These are phyloP conservation scores for Fistulifera pelliculosa DNA, from an alignment of 108 stramenopile species.

Conservation along the genomic window DNA sequence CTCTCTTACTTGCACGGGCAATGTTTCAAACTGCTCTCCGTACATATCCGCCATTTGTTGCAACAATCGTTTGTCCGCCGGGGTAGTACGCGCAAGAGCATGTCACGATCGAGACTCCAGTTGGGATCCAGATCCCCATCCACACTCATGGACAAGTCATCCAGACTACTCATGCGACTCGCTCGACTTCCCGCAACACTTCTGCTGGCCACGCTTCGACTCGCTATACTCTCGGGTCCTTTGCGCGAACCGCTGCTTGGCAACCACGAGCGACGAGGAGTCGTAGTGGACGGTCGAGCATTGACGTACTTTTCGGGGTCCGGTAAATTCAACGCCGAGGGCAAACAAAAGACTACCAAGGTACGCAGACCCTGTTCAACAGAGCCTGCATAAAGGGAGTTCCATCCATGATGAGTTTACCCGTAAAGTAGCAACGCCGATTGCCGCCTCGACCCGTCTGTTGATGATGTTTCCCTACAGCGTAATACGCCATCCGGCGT, in stretches of 20 bases:
- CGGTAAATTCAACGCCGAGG: conserved; percentile 61
- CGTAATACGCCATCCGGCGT: conserved; percentile 83
- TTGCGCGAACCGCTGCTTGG: not conserved
- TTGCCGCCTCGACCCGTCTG: conserved; percentile 47
- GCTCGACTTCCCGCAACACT: not conserved
- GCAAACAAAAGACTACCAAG: conserved; percentile 80
- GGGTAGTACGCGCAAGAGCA: conserved; percentile 40
- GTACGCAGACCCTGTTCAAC: conserved; percentile 77
- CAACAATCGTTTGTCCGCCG: conserved; percentile 39
- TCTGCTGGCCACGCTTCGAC: not conserved
- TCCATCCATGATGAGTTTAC: conserved; percentile 51
- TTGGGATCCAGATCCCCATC: conserved; percentile 51
- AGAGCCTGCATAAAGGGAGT: conserved; percentile 72
- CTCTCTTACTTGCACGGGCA: conserved; percentile 68
- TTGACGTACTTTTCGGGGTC: conserved; percentile 6
- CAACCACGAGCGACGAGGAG: not conserved
- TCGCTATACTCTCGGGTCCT: not conserved
- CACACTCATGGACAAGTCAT: conserved; percentile 23
- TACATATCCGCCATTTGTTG: conserved; percentile 51
- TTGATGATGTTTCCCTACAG: conserved; percentile 62
- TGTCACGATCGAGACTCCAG: conserved; percentile 37
- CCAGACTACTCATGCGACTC: conserved; percentile 2
- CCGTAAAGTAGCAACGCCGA: conserved; percentile 79
- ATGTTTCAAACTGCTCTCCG: conserved; percentile 55
- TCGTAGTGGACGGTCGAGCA: not conserved